Evolutionary conservation across 139 green algal species (phyloP).

Genomic region (Chlorella sp.): DNA sequence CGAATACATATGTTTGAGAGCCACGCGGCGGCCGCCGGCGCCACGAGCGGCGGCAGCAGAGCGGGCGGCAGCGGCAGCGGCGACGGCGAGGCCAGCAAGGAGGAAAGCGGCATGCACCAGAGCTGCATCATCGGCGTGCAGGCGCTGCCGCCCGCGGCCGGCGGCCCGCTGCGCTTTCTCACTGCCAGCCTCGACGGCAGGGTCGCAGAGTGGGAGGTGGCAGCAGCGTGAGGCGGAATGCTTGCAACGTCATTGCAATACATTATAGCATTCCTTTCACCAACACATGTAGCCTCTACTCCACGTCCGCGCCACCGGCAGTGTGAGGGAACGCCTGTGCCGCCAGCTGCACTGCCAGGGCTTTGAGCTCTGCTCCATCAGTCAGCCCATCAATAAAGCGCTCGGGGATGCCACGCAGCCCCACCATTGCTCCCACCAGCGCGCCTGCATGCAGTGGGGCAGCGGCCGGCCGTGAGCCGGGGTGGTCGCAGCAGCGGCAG

Average conservation of each 20-base stretch:
- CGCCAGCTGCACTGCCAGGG: background rate
- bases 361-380: background rate
- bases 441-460: background rate
- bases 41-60: background rate
- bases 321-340: background rate
- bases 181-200: conserved; percentile 21
- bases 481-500: background rate
- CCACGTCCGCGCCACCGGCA: too few relatives aligned
- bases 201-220: conserved; percentile 16
- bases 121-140: conserved; percentile 7
- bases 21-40: conserved; percentile 6
- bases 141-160: background rate
- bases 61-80: background rate
- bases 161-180: background rate
- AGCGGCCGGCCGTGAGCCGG: background rate
- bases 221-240: too few relatives aligned
- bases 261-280: too few relatives aligned
- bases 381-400: conserved; percentile 6
- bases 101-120: background rate
- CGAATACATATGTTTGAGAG: conserved; percentile 26
- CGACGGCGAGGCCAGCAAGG: background rate
- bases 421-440: conserved; percentile 11
- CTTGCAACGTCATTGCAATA: too few relatives aligned
- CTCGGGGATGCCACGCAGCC: conserved; percentile 13
- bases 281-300: too few relatives aligned